These are phyloP conservation scores for Aspergillus ruber DNA, from an alignment of 2,329 filamentous ascomycete genomes.

Conservation along the genomic window DNA sequence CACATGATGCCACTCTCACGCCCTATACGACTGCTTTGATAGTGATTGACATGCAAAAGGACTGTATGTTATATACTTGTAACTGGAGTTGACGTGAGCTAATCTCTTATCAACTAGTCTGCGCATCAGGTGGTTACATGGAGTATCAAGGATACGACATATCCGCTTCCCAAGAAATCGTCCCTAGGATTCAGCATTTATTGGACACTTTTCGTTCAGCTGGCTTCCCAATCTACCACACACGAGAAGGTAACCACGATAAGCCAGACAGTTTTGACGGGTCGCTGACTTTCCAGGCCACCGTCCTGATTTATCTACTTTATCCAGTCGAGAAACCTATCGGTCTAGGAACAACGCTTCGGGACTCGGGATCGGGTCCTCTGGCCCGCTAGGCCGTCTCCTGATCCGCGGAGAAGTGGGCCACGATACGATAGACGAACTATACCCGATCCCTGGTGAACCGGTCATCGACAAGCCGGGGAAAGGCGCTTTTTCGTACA, in stretches of 20 bases:
- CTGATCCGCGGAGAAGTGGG: conserved; percentile 53
- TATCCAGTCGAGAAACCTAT: conserved; percentile 49
- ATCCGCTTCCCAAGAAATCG: conserved; percentile 30
- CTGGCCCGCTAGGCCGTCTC: conserved; percentile 52
- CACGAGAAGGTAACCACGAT: conserved; percentile 35
- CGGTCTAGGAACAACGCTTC: conserved; percentile 49
- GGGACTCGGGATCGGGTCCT: conserved; percentile 46
- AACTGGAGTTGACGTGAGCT: background rate
- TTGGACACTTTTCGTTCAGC: conserved; percentile 33
- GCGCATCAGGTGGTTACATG: conserved; percentile 39
- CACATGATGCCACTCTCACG: conserved; percentile 39
- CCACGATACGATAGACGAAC: conserved; percentile 51
- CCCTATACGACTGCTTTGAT: conserved; percentile 42
- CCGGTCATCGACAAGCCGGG: conserved; percentile 52
- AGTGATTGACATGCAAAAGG: conserved; percentile 45
- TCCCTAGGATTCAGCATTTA: conserved; percentile 36
- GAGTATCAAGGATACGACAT: conserved; percentile 42
- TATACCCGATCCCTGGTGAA: conserved; percentile 44
- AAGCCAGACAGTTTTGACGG: background rate
- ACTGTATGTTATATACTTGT: conserved; percentile 31
- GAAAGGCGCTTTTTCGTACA: conserved; percentile 48
- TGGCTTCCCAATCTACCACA: conserved; percentile 40
- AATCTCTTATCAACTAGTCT: conserved; percentile 26
- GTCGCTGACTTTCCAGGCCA: conserved; percentile 29
- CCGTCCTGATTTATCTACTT: conserved; percentile 50